Evolutionary conservation across 164 flowering plant species (phyloP), one percentile per base, ranked within the genome.

Genomic region (Warburgia ugandensis): DNA sequence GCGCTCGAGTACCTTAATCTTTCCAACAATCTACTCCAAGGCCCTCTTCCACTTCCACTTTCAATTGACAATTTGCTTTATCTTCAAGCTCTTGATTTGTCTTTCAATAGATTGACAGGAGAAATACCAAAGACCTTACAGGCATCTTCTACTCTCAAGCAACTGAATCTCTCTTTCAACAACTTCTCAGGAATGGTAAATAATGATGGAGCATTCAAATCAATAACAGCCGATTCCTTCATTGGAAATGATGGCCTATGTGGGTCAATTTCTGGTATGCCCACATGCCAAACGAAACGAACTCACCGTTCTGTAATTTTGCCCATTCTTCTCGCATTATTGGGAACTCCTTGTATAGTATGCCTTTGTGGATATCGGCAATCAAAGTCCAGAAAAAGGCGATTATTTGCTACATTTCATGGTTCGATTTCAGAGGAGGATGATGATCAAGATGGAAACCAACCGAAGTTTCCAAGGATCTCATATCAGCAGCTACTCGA

Each of bases 1-100:
- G 97, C 97, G 0, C 62, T 91, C 0, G 97, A 91, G 74, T 58
- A 59, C 57, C 85, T 91, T 53, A 84, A 84, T 38, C 62, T 91
- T 26, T 91, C 95, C 0, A 30, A 53, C 1, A 91, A 91, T 67
- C 22, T 12, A 28, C 61, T 86, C 0, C 55, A 68, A 23, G 88
- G 96, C 0, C 45, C 62, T 48, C 72, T 86, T 28, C 94, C 97
- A 0, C 44, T 29, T 42, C 94, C 97, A 0, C 44, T 29, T 42
- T 65, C 83, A 7, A 62, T 86, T 16, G 95, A 85, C 1, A 73
- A 65, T 32, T 56, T 86, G 63, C 86, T 81, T 51, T 86, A 71
- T 58, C 81, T 91, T 32, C 67, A 67, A 65, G 65, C 43, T 26
- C 64, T 91, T 1, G 96, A 91, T 56, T 67, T 84, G 3, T 79